Base-by-base conservation (phyloP, 495 filamentous ascomycete genomes). In the Podospora australis region DNA sequence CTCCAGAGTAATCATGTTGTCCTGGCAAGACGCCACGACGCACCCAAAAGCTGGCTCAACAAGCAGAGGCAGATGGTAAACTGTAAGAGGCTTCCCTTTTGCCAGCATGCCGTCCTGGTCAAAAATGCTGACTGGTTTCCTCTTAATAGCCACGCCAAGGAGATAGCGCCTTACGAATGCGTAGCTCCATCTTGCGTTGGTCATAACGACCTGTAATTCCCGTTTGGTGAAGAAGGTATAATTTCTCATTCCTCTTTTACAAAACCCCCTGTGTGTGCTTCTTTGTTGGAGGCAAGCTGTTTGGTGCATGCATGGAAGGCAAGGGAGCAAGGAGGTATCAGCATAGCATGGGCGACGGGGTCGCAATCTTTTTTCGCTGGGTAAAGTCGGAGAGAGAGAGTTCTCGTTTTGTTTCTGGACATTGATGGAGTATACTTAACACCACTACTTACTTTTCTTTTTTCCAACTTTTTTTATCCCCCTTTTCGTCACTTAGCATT, bases 1-100 rank as follows among this genome's bases (percentile, higher is more conserved):
- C 64, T 95, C 52, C 90, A 96, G 69, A 90, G 85, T 67, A 95
- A 90, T 66, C 88, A 85, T 54, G 84, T 95, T 39, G 80, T 85
- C 16, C 66, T 89, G 56, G 84, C 79, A 64, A 74, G 81, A 59
- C 72, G 86, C 54, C 77, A 81, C 39, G 88, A 97, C 58, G 77
- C 78, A 34, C 88, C 88, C 25, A 83, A 78, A 64, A 91, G 90
- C 59, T 97, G 89, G 89, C 67, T 97, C 32, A 88, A 88, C 42
- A 90, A 85, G 69, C 91, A 96, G 72, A 75, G 90, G 66, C 82
- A 77, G 63, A 71, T 80, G 57, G 80, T 90, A 54, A 81, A 81
- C 64, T 74, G 70, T 73, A 28, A 59, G 67, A n/a, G n/a, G n/a
- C 50, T 26, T 41, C 22, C 16, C 17, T 29, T 42, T 44, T 19